Base-by-base conservation (phyloP, 306 rosid genomes). In the Ziziphus jujuba region DNA sequence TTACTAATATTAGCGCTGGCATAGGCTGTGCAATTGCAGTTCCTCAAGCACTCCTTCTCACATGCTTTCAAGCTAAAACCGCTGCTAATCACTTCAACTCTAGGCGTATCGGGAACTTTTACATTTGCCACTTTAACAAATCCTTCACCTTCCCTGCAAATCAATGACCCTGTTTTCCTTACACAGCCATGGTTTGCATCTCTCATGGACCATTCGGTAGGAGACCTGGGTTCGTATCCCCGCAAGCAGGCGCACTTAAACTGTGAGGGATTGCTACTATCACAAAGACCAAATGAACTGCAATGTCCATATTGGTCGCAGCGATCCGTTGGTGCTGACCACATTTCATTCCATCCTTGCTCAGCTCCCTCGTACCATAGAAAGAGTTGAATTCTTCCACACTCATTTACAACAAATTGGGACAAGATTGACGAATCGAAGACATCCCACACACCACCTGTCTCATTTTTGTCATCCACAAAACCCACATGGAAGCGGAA, bases 181-280 rank as follows among this genome's bases (percentile, higher is more conserved):
- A n/a, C n/a, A n/a, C n/a, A n/a, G n/a, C n/a, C n/a, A 33, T 67
- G 70, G 5, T 81, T 60, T n/a, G 71, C 67, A 22, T 80, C 83
- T 63, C 66, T 72, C 1, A 85, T 9, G 66, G 72, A 45, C 89
- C 89, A 75, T 16, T 75, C 71, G 2, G 9, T 61, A 3, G 70
- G 23, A 0, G 24, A 44, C 43, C 23, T 70, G n/a, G 87, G 89
- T 64, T 79, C 75, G 64, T 75, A 81, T 2, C 89, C 89, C 0
- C 84, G 91, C 0, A 81, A n/a, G 56, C 87, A 87, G 7, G 73
- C 13, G 63, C 92, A 87, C 52, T 24, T 36, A 10, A 66, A 77
- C 9, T 21, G 17, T 0, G 70, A 63, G 1, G 58, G 6, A 40
- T 64, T 52, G 5, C 51, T 49, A 1, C 82, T 72, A 56, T 82